Percentiles rank a stretch among this genome's conserved stretches.
Conservation (phyloP, 495 filamentous ascomycete species). For the Lophiotrema nucula region DNA sequence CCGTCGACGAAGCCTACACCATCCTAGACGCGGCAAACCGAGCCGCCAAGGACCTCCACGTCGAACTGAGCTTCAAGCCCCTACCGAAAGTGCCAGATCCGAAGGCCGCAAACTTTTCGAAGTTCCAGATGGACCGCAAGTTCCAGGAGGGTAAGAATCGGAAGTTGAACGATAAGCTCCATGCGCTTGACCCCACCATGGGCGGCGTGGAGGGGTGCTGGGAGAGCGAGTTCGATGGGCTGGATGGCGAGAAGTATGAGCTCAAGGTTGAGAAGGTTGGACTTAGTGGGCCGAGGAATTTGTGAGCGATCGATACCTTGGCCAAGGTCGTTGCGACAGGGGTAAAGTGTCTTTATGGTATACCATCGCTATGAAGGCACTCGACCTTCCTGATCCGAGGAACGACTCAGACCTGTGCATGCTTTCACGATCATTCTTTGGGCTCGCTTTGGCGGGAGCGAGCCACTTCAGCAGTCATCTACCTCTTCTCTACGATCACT, state of each 20-base stretch:
- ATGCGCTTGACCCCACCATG: not conserved
- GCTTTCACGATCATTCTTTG: too few species aligned
- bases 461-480: too few species aligned
- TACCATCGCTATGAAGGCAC: too few species aligned
- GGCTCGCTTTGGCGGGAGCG: too few species aligned
- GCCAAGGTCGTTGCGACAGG: too few species aligned
- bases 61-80: conserved; percentile 3
- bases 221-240: conserved; percentile 17
- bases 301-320: too few species aligned
- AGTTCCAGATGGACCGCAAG: not conserved
- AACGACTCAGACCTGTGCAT: too few species aligned
- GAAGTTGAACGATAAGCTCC: conserved; percentile 2
- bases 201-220: not conserved
- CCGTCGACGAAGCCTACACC: not conserved
- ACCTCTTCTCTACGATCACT: too few species aligned
- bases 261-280: conserved; percentile 8
- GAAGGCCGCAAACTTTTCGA: not conserved
- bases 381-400: too few species aligned
- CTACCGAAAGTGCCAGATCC: too few species aligned
- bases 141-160: conserved; percentile 2
- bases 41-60: conserved; percentile 4
- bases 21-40: conserved; percentile 7
- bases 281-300: conserved; percentile 11
- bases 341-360: too few species aligned
- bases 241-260: conserved; percentile 12